Evolutionary conservation across 148 eudicot species (phyloP), one percentile per base, ranked within the genome.

Genomic region (Persicaria maculosa): DNA sequence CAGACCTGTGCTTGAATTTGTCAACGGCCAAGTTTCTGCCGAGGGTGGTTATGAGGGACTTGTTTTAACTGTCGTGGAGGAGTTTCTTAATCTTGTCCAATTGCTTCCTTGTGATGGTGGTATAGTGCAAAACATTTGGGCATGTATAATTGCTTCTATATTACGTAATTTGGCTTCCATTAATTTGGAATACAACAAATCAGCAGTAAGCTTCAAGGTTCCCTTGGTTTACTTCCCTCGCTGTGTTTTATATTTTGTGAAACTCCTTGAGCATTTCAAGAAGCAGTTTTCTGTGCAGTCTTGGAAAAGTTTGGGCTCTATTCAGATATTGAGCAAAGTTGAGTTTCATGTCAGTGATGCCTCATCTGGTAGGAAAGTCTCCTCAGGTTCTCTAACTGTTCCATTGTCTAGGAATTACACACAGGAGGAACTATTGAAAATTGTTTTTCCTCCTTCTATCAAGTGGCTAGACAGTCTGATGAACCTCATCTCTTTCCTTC

Each of bases 401-500:
- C 50, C 74, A 31, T 76, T 96, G 84, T 73, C 80, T 40, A 88
- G 75, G 80, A 79, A 84, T 54, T 82, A 96, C 83, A 79, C 80
- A 4, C 72, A 77, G 40, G 91, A 90, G 69, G 97, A 92, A 76
- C 85, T 92, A 48, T 43, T 90, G 75, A 77, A 68, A 75, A 79
- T 86, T 36, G 79, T 96, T 65, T 92, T 96, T 77, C 86, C 87
- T 74, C 46, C 87, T 54, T 86, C 97, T 65, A 61, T 68, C 74
- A 83, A 89, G 77, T 96, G 99, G 99, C 78, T 96, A 72, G 97
- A 92, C 74, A 85, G 85, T 83, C 74, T 96, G 72, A 81, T 92
- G 75, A 89, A 89, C 72, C 93, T 91, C 76, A 85, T 86, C 75
- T 64, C 83, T 45, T 90, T 96, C 78, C 86, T 92, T 78, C 97